Evolutionary conservation across 495 filamentous ascomycete species (phyloP).

Genomic region (Penicillium samsonianum): DNA sequence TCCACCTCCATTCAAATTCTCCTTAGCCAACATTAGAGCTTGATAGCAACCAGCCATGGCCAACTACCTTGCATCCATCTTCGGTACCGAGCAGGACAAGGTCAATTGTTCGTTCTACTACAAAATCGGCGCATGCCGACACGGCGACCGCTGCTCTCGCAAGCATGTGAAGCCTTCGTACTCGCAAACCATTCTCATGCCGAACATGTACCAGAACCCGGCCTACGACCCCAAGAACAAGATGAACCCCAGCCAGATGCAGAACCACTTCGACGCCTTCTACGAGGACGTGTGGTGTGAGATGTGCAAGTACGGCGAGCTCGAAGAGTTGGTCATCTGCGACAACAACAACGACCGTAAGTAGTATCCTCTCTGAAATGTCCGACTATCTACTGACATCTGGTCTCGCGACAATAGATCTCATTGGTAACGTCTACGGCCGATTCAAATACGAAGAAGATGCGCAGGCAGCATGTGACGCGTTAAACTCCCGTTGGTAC

Average conservation of each 20-base stretch:
- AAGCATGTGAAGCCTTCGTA: slow-evolving; percentile 99
- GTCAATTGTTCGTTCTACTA: slow-evolving; percentile 85
- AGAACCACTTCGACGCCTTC: slow-evolving; percentile 99
- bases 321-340: slow-evolving; percentile 87
- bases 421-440: slow-evolving; percentile 99
- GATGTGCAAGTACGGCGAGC: slow-evolving; percentile 91
- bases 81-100: slow-evolving; percentile 99
- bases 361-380: slow-evolving; percentile 33
- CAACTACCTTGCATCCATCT: slow-evolving; percentile 99
- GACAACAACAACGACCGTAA: slow-evolving; percentile 96
- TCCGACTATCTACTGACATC: slow-evolving; percentile 20
- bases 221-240: slow-evolving; percentile 96
- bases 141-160: slow-evolving; percentile 95
- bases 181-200: slow-evolving; percentile 94
- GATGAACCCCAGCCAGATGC: slow-evolving; percentile 91
- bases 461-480: slow-evolving; percentile 90
- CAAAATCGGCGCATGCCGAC: slow-evolving; percentile 97
- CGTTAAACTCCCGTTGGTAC: slow-evolving; percentile 94
- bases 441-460: slow-evolving; percentile 99
- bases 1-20: no score
- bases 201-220: slow-evolving; percentile 98
- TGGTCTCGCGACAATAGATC: slow-evolving; percentile 52
- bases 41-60: slow-evolving; percentile 56
- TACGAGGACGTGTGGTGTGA: slow-evolving; percentile 99
- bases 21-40: not conserved